Evolutionary conservation across 2,329 filamentous ascomycete genomes (phyloP).

Genomic region (Ophiostoma novo-ulmi): DNA sequence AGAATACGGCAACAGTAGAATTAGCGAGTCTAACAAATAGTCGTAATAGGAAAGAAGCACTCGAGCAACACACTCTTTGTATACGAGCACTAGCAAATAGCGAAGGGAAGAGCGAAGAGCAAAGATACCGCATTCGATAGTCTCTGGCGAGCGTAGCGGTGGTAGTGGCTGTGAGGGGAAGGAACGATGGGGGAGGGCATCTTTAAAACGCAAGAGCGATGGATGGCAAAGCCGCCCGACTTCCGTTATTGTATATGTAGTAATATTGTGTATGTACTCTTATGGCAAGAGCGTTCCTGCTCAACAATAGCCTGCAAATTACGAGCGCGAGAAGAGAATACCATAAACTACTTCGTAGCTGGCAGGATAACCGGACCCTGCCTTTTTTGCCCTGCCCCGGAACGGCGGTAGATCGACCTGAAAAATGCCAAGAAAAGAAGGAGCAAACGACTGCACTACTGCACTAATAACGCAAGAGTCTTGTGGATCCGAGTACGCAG

Average conservation of each 20-base stretch:
- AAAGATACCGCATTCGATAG: not conserved
- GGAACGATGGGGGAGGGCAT: not conserved
- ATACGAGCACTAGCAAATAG: not conserved
- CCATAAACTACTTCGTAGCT: not conserved
- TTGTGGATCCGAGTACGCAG: not conserved
- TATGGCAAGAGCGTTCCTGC: not conserved
- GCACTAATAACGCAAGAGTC: not conserved
- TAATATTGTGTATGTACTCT: not conserved
- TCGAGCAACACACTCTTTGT: not conserved
- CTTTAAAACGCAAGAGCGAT: not conserved
- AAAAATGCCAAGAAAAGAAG: conserved; percentile 6
- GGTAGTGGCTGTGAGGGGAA: conserved; percentile 8
- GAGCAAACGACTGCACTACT: conserved; percentile 7
- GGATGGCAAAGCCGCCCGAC: conserved; percentile 5
- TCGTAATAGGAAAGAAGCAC: not conserved
- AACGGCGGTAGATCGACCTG: conserved; percentile 18
- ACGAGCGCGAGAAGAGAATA: not conserved
- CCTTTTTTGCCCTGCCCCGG: not conserved
- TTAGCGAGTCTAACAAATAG: not conserved
- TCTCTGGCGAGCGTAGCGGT: not conserved
- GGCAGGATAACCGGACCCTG: not conserved
- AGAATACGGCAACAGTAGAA: not conserved
- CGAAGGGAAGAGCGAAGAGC: not conserved
- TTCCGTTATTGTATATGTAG: not conserved
- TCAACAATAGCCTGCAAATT: not conserved